Conservation (phyloP, 768 basidiomycete genomes). For the Tephrocybe rancida region DNA sequence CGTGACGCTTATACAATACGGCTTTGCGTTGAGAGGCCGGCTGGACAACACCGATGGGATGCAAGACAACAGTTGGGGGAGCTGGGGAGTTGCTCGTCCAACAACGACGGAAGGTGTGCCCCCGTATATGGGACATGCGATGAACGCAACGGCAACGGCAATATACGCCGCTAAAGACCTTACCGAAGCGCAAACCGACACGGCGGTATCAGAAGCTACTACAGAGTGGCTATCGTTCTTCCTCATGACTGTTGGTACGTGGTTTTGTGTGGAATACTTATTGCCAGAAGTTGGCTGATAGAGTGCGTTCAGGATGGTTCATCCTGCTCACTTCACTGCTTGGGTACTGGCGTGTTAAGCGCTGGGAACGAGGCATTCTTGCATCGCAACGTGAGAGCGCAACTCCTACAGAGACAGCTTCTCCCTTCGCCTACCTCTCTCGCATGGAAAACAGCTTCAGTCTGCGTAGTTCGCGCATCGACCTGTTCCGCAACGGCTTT, state of each 20-base stretch:
- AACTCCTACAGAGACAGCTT: constrained; percentile 18
- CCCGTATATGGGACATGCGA: constrained; percentile 36
- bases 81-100: constrained; percentile 36
- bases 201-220: constrained; percentile 62
- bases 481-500: constrained; percentile 48
- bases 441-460: constrained; percentile 43
- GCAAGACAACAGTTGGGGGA: constrained; percentile 32
- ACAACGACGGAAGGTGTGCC: constrained; percentile 48
- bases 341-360: constrained; percentile 87
- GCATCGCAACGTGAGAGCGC: constrained; percentile 49
- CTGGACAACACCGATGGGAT: constrained; percentile 43
- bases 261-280: not conserved
- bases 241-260: constrained; percentile 82
- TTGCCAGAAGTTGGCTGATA: not conserved
- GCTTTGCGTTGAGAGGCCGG: constrained; percentile 71
- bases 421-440: constrained; percentile 27
- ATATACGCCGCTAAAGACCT: constrained; percentile 13
- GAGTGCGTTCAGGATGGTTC: constrained; percentile 64
- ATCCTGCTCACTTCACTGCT: constrained; percentile 88
- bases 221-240: constrained; percentile 96
- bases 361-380: constrained; percentile 82
- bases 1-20: constrained; percentile 96
- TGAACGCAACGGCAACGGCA: constrained; percentile 14
- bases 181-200: constrained; percentile 39
- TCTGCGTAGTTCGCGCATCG: constrained; percentile 38